Base-by-base conservation (phyloP, 495 filamentous ascomycete genomes). In the Neurospora sp. region DNA sequence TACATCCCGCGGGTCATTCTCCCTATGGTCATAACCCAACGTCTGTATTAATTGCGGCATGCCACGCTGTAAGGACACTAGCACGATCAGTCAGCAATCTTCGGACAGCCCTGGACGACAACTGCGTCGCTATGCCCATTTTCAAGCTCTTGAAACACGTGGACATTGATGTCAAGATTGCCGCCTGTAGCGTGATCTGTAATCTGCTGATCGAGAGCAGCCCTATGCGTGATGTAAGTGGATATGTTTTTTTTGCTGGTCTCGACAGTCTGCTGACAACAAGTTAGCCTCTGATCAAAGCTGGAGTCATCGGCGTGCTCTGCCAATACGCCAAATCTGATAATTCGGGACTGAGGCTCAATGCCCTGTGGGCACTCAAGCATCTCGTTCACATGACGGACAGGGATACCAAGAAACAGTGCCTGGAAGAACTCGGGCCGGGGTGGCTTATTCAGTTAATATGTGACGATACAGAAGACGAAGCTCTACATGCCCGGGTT, bases 341-440 rank as follows among this genome's bases (percentile, higher is more conserved):
- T 71, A 90, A 93, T 76, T 84, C 89, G 7, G 88, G 88, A 35
- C 80, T 98, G 48, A 87, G 92, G 65, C 84, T 96, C 14, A 92
- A 93, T 74, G 92, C 93, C 9, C 80, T 99, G 10, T 98, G 96
- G 96, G 94, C 93, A 22, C 84, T 99, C 68, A 98, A 98, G 77
- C 93, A 97, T 81, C 82, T 97, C 39, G 90, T 96, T 8, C 85
- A 89, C 59, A 86, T 87, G 39, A 87, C 91, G 1, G 83, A 87
- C 31, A 89, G 89, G 68, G 87, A 90, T 17, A 83, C 91, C 70
- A 96, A 94, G 81, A 90, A 90, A 75, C 87, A 86, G 68, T 90
- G 92, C 68, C 82, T 98, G 35, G 89, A 95, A 61, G 90, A 92
- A 72, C 84, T 98, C 5, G 89, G 89, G 9, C 86, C 92, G 1